These are phyloP conservation scores for Fusarium agapanthi DNA, from an alignment of 2,329 filamentous ascomycete genomes.

Conservation along the genomic window DNA sequence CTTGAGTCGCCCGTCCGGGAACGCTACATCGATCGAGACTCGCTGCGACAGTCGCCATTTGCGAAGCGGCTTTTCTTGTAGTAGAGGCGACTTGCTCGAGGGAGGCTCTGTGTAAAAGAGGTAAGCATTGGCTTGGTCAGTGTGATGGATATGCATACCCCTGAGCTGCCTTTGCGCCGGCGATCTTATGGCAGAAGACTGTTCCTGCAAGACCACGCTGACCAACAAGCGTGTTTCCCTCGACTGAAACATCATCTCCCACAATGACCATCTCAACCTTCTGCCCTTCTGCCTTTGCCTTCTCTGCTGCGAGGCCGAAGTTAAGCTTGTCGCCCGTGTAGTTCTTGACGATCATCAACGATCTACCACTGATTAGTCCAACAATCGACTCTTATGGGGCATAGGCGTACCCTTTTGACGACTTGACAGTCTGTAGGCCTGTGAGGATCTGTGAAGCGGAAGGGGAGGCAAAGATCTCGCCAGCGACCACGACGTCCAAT, in stretches of 20 bases:
- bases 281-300: conserved; percentile 40
- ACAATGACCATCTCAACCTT: conserved; percentile 39
- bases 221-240: conserved; percentile 36
- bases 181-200: conserved; percentile 39
- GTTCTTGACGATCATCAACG: conserved; percentile 41
- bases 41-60: conserved; percentile 39
- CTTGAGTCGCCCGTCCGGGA: conserved; percentile 32
- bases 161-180: conserved; percentile 35
- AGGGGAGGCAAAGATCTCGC: conserved; percentile 40
- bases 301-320: conserved; percentile 43
- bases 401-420: conserved; percentile 21
- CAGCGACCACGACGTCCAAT: conserved; percentile 34
- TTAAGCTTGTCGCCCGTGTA: conserved; percentile 43
- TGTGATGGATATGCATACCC: conserved; percentile 10
- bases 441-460: conserved; percentile 37
- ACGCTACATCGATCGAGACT: conserved; percentile 40
- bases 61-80: conserved; percentile 31
- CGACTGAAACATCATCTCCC: conserved; percentile 38
- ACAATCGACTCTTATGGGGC: fast-evolving
- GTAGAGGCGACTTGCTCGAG: conserved; percentile 29
- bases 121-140: background rate
- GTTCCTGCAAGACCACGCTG: conserved; percentile 39
- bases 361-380: conserved; percentile 10
- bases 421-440: conserved; percentile 34
- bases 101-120: conserved; percentile 9